Percentiles rank a stretch among this genome's conserved stretches.
Conservation (phyloP, 176 grass and related monocot species). For the Ananas comosus region DNA sequence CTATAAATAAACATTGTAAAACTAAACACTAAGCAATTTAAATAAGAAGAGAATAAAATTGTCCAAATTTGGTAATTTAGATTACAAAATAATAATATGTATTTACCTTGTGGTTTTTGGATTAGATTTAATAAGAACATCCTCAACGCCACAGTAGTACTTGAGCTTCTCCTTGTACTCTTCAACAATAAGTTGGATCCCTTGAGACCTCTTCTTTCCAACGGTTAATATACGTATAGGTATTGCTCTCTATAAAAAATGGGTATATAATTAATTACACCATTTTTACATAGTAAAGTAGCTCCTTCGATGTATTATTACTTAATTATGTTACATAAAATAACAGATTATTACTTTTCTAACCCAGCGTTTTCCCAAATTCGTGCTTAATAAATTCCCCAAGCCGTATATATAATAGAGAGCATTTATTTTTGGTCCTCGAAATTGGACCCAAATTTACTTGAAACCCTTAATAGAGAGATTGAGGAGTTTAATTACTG, state of each 20-base stretch:
- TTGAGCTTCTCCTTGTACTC: conserved; percentile 73
- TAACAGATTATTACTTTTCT: too few species aligned
- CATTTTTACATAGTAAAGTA: neutral
- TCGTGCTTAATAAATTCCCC: neutral
- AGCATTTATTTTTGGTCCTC: neutral
- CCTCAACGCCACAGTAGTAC: conserved; percentile 66
- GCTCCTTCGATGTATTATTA: neutral
- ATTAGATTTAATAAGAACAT: conserved; percentile 60
- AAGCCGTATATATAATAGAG: too few species aligned
- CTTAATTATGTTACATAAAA: neutral
- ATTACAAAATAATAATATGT: neutral
- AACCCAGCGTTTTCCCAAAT: too few species aligned
- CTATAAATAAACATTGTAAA: too few species aligned
- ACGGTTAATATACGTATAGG: conserved; percentile 70
- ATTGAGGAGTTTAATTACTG: neutral
- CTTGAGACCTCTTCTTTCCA: conserved; percentile 77
- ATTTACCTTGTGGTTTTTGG: conserved; percentile 64
- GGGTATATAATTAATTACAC: neutral
- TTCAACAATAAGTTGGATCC: conserved; percentile 67
- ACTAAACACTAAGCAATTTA: neutral
- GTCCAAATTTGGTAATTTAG: conserved; percentile 8
- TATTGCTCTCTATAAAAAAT: conserved; percentile 46
- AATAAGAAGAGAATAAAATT: neutral
- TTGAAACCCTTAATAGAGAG: neutral
- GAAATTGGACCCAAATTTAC: neutral